A percentile compares a stretch with the other conserved stretches of the same genome.
phyloP scores from a whole-genome alignment of 768 basidiomycete species.

The Pleurotus citrinopileatus region DNA sequence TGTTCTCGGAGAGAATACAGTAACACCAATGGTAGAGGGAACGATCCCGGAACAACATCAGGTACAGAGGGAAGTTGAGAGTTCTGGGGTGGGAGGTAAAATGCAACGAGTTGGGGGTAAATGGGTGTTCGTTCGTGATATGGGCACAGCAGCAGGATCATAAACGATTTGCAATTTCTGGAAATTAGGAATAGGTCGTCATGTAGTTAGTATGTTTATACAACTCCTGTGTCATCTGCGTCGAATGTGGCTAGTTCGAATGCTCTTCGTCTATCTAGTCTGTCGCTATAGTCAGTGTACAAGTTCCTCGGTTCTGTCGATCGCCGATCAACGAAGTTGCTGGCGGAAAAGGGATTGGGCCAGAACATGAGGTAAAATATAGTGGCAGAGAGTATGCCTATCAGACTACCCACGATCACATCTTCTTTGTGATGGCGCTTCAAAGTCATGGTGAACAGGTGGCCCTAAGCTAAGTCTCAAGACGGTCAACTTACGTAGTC shows the following conservation, averaged over 20 bases:
- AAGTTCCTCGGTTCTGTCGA: conserved; percentile 39
- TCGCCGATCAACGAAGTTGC: conserved; percentile 27
- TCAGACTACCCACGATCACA: conserved; percentile 58
- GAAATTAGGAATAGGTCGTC: conserved; percentile 17
- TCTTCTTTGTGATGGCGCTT: conserved; percentile 72
- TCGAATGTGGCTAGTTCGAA: conserved; percentile 49
- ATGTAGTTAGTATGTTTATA: conserved; percentile 30
- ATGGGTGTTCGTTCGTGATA: conserved; percentile 65
- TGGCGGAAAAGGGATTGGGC: conserved; percentile 56
- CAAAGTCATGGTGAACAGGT: conserved; percentile 8
- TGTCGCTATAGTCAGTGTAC: conserved; percentile 28
- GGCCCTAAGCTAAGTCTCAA: neutral
- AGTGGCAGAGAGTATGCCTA: conserved; percentile 49
- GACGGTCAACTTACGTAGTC: conserved; percentile 50
- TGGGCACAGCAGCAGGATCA: conserved; percentile 21
- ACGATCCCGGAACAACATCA: conserved; percentile 13
- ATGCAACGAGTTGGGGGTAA: conserved; percentile 73
- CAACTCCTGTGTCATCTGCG: conserved; percentile 34
- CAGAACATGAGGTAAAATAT: conserved; percentile 61
- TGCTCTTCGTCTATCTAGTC: conserved; percentile 25
- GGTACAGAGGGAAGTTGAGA: conserved; percentile 14
- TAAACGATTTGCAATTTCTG: conserved; percentile 21
- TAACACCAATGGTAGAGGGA: conserved; percentile 14
- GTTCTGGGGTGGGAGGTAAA: conserved; percentile 35
- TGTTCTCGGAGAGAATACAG: conserved; percentile 48